These are phyloP conservation scores for Boletellus ananas DNA, from an alignment of 768 basidiomycete genomes.

Conservation along the genomic window DNA sequence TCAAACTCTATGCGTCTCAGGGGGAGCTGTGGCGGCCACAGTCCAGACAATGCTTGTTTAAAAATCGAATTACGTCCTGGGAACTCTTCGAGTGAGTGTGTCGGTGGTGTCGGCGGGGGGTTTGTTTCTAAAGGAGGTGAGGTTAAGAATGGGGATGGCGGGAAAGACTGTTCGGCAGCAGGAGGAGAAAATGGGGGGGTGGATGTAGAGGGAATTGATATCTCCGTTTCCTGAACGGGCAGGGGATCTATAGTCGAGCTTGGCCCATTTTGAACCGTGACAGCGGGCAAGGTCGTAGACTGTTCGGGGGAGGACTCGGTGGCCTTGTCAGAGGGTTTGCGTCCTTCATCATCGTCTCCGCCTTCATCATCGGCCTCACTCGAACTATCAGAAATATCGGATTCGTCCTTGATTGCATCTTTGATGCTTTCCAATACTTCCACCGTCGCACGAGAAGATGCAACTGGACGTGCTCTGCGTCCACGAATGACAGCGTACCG, in stretches of 20 bases:
- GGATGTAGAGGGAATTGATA: conserved; percentile 11
- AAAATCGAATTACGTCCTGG: conserved; percentile 64
- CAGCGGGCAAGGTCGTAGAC: conserved; percentile 26
- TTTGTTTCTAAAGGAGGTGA: conserved; percentile 36
- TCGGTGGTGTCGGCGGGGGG: conserved; percentile 42
- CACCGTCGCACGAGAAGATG: conserved; percentile 82
- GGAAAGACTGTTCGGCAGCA: conserved; percentile 29
- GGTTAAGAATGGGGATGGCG: conserved; percentile 55
- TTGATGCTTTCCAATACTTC: conserved; percentile 86
- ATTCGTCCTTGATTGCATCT: conserved; percentile 87
- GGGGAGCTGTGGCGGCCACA: conserved; percentile 67
- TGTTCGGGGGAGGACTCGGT: conserved; percentile 32
- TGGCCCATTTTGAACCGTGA: conserved; percentile 9
- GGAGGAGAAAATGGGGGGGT: conserved; percentile 29
- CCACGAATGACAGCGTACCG: conserved; percentile 85
- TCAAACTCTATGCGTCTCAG: conserved; percentile 54
- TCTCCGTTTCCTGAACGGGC: conserved; percentile 30
- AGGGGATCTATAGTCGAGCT: conserved; percentile 1
- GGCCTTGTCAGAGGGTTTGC: conserved; percentile 26
- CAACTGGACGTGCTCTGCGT: conserved; percentile 85
- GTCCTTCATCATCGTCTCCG: conserved; percentile 51
- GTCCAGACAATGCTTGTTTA: conserved; percentile 57
- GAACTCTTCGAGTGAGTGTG: conserved; percentile 50
- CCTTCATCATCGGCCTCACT: conserved; percentile 67
- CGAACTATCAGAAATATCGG: conserved; percentile 66